Conservation (phyloP, 2,329 filamentous ascomycete genomes). For the Dactylonectria macrodidyma region DNA sequence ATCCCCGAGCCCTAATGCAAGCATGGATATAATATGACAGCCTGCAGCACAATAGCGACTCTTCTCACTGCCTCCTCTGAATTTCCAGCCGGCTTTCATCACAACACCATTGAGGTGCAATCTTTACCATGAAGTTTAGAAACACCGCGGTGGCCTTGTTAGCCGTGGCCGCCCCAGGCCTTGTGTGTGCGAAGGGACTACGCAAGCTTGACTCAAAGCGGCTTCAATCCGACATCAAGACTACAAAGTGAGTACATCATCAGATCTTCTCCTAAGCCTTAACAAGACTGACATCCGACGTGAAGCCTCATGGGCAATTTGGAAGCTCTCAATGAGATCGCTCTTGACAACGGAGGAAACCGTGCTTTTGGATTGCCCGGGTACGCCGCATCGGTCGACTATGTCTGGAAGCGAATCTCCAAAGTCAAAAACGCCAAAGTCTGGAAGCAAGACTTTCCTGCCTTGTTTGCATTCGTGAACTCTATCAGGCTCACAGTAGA, state of each 20-base stretch:
- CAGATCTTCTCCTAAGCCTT: neutral
- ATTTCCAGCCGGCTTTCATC: neutral
- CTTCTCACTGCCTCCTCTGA: neutral
- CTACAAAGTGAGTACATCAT: slow-evolving; percentile 24
- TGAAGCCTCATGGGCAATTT: slow-evolving; percentile 36
- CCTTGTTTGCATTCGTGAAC: slow-evolving; percentile 61
- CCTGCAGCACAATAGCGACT: neutral
- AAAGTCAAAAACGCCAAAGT: slow-evolving; percentile 54
- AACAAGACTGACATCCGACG: neutral
- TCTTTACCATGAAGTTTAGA: slow-evolving; percentile 26
- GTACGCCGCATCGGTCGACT: slow-evolving; percentile 65
- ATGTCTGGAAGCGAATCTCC: slow-evolving; percentile 61
- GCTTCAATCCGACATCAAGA: slow-evolving; percentile 36
- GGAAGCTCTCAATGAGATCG: slow-evolving; percentile 38
- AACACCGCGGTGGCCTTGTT: slow-evolving; percentile 26
- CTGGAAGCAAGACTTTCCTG: slow-evolving; percentile 66
- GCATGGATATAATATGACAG: neutral
- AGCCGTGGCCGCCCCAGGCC: slow-evolving; percentile 24
- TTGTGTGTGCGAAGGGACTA: slow-evolving; percentile 22
- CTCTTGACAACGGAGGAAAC: slow-evolving; percentile 62
- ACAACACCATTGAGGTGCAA: slow-evolving; percentile 7
- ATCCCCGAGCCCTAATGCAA: neutral
- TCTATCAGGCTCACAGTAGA: slow-evolving; percentile 54
- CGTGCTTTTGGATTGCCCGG: slow-evolving; percentile 67
- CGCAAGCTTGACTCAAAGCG: slow-evolving; percentile 36